Evolutionary conservation across 2,329 filamentous ascomycete species (phyloP), one percentile per base, ranked within the genome.

Genomic region (Epichloe aotearoae): DNA sequence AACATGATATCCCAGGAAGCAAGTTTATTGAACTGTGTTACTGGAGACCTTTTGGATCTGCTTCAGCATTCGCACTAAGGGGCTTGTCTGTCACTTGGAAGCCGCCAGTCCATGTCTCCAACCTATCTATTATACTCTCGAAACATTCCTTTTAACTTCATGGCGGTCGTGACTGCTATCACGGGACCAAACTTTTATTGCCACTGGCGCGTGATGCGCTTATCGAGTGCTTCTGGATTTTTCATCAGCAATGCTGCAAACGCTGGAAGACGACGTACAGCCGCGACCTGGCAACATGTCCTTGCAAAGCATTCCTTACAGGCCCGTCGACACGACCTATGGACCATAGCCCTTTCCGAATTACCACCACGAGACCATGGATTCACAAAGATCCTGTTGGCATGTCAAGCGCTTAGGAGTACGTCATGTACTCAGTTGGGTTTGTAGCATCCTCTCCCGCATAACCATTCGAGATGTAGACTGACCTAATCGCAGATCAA

Each of bases 401-500:
- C 2, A 30, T 5, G 6, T 8, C 34, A 15, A 36, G 23, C 5
- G 23, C 5, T 14, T 5, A 12, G 33, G 34, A 36, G 38, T 50
- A 49, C 52, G 30, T 48, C 44, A 17, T 52, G 45, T 51, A 50
- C 49, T 48, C 50, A 53, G 55, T 57, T 59, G 54, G 58, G 61
- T 63, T 56, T 61, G 61, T 62, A 54, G 39, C 55, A 10, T 39
- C n/a, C 41, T 57, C 60, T 52, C 54, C 59, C 1, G 14, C 4
- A 15, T 61, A 7, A 44, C 34, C 10, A 47, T 43, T 33, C 34
- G 23, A 17, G 11, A 37, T 30, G 41, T 52, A 46, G 56, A 62
- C 66, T 62, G 65, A 61, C 51, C 17, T 17, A 3, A 1, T 19
- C 54, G 57, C 62, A 79, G 69, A 67, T 72, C 76, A 79, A 78